phyloP scores from a whole-genome alignment of 495 filamentous ascomycete genomes.

The Hypoxylon crocopeplum region DNA sequence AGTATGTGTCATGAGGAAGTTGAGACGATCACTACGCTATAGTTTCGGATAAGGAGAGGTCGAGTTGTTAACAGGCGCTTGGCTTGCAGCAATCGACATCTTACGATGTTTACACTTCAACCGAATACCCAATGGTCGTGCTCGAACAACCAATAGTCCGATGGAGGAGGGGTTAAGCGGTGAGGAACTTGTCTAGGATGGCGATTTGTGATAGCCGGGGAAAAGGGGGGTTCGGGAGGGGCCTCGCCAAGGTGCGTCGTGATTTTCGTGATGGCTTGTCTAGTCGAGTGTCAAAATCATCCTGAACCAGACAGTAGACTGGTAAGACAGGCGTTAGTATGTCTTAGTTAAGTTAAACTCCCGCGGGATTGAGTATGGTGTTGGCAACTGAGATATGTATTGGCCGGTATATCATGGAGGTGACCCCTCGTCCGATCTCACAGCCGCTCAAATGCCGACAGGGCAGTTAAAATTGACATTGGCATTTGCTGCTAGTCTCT shows the following conservation, averaged over 20 bases:
- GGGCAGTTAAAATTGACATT: slow-evolving; percentile 21
- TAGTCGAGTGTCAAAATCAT: too few relatives aligned
- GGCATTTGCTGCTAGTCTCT: slow-evolving; percentile 15
- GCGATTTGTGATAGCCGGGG: slow-evolving; percentile 15
- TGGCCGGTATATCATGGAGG: neutral
- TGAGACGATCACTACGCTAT: neutral
- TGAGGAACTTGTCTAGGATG: slow-evolving; percentile 11
- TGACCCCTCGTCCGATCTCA: too few relatives aligned
- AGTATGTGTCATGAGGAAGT: slow-evolving; percentile 17
- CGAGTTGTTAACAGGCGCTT: slow-evolving; percentile 10
- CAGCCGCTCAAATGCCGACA: slow-evolving; percentile 37
- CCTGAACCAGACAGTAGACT: slow-evolving; percentile 2
- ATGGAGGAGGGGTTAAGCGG: slow-evolving; percentile 18
- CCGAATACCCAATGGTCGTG: slow-evolving; percentile 1
- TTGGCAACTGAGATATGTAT: slow-evolving; percentile 9
- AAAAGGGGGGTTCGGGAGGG: slow-evolving; percentile 19
- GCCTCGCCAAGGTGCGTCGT: slow-evolving; percentile 12
- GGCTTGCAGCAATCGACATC: slow-evolving; percentile 24
- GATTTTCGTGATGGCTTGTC: slow-evolving; percentile 5
- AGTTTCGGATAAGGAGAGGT: slow-evolving; percentile 9
- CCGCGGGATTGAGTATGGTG: slow-evolving; percentile 5
- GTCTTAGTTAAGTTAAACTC: slow-evolving; percentile 21
- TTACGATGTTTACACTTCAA: slow-evolving; percentile 16
- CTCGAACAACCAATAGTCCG: slow-evolving; percentile 11
- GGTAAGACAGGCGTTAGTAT: slow-evolving; percentile 12